Evolutionary conservation across 2,329 filamentous ascomycete species (phyloP), one percentile per base, ranked within the genome.

Genomic region (Alternaria gansuensis): DNA sequence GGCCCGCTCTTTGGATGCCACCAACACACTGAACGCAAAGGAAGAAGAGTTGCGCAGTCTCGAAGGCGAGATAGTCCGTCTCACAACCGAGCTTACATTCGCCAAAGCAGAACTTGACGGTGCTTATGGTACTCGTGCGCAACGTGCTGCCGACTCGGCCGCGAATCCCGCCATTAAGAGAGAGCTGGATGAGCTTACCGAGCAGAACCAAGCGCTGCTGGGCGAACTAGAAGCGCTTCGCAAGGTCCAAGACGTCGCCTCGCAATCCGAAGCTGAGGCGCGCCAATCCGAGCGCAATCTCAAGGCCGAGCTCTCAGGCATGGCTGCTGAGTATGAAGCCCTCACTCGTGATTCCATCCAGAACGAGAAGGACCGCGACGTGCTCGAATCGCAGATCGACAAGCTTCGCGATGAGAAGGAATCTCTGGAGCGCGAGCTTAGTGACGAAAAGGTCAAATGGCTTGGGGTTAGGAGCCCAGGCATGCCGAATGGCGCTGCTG

Each of bases 41-140:
- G 74, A 76, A 51, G 67, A 77, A 45, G 75, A 77, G 29, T 69
- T 77, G 45, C 71, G 72, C 31, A 68, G 69, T 40, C 67, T 90
- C 36, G 88, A 90, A 71, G 81, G 84, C 54, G 86, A 90, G 69
- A 82, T 90, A 50, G 87, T 89, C 3, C 82, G 86, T 51, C 80
- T 89, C 5, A 88, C 87, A 34, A 91, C 88, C 2, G 89, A 98
- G 80, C 85, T 98, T 40, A 96, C 94, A n/a, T 89, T 98, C 66
- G 92, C 91, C 26, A 87, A 88, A 72, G 92, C 93, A 52, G 94
- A 98, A 77, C 90, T 98, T 26, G 95, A 97, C 69, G 92, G 92
- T 62, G 96, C 96, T 73, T 97, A 98, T 74, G 95, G 95, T 39
- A 86, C 84, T n/a, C 83, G 88, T 51, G 85, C 87, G 9, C 83